phyloP scores from a whole-genome alignment of 2,329 filamentous ascomycete genomes.

The Fusarium drepaniforme region DNA sequence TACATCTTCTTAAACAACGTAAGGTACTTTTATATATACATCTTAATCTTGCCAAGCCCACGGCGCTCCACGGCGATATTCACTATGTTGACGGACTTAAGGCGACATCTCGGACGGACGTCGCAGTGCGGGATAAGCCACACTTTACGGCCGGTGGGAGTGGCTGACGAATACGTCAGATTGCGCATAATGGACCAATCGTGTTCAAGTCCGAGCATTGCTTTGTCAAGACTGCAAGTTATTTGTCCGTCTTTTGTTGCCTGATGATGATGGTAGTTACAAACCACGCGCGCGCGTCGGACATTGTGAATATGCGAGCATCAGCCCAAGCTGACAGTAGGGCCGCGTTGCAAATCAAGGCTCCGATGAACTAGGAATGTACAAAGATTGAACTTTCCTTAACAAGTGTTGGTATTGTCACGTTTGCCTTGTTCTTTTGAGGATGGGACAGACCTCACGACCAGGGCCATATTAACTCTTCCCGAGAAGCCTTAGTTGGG shows the following conservation, averaged over 20 bases:
- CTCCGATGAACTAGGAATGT: not conserved
- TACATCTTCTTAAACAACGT: not conserved
- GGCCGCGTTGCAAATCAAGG: not conserved
- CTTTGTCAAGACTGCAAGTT: not conserved
- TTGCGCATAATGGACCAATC: not conserved
- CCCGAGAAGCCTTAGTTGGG: not conserved
- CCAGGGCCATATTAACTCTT: not conserved
- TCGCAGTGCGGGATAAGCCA: not conserved
- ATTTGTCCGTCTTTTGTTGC: not conserved
- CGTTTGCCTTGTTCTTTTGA: not conserved
- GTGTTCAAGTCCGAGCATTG: not conserved
- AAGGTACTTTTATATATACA: not conserved
- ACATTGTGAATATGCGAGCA: not conserved
- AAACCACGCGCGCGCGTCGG: not conserved
- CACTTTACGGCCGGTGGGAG: not conserved
- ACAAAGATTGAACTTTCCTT: not conserved
- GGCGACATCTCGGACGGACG: not conserved
- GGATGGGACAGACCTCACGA: not conserved
- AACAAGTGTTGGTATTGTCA: not conserved
- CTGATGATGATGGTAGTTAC: not conserved
- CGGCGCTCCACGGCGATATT: not conserved
- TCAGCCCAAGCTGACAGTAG: not conserved
- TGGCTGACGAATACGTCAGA: not conserved
- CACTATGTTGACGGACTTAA: not conserved
- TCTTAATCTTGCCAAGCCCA: not conserved